These are phyloP conservation scores for Eucalyptus camaldulensis DNA, from an alignment of 345 rosid species.

Conservation along the genomic window DNA sequence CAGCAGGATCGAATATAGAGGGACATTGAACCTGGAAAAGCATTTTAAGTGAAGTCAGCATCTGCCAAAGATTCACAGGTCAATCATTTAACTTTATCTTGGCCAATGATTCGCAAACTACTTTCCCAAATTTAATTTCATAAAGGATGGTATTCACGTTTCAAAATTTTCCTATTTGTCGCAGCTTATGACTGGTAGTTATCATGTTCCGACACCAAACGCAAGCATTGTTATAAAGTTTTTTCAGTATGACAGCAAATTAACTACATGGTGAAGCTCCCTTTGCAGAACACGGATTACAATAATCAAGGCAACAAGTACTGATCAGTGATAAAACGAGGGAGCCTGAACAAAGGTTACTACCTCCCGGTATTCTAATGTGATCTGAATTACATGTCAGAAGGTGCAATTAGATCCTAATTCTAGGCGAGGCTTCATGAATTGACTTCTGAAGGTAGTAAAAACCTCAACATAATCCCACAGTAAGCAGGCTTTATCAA, in stretches of 20 bases:
- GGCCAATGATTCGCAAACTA: not conserved
- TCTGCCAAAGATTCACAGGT: not conserved
- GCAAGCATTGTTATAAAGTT: not conserved
- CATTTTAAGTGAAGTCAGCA: not conserved
- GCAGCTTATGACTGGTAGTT: not conserved
- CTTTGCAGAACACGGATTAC: not conserved
- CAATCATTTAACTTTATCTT: not conserved
- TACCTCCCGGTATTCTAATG: not conserved
- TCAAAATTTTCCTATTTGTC: not conserved
- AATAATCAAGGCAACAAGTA: not conserved
- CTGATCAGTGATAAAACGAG: not conserved
- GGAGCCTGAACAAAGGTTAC: not conserved
- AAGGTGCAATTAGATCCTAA: not conserved
- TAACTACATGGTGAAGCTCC: not conserved
- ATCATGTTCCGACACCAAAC: not conserved
- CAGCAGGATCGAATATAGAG: slow-evolving; percentile 51
- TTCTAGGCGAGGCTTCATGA: not conserved
- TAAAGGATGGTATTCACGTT: not conserved
- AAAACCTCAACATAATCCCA: not conserved
- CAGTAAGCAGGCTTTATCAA: not conserved
- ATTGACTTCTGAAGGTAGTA: not conserved
- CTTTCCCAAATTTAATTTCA: not conserved
- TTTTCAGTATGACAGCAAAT: not conserved
- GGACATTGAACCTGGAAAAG: slow-evolving; percentile 62
- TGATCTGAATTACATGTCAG: not conserved